A percentile compares a stretch with the other conserved stretches of the same genome.
Evolutionary conservation across 441 rosid species (phyloP).

Genomic region (Adansonia madagascariensis): DNA sequence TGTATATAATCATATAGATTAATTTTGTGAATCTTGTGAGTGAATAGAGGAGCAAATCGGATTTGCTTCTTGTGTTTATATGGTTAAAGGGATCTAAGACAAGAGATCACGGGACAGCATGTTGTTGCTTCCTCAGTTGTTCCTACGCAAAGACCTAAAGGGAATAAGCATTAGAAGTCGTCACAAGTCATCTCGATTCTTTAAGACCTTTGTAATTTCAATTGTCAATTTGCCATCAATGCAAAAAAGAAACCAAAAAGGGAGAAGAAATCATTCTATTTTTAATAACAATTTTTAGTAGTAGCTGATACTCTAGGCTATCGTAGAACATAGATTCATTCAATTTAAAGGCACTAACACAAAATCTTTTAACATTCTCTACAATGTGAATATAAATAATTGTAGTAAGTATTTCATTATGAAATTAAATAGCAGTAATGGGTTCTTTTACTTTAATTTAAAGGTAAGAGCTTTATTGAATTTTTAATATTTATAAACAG

Average conservation of each 20-base stretch:
- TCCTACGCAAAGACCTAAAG: background rate
- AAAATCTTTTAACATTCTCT: background rate
- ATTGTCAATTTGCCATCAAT: background rate
- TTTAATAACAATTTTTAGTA: too few relatives aligned
- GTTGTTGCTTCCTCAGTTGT: background rate
- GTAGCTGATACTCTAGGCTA: too few relatives aligned
- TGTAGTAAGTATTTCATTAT: background rate
- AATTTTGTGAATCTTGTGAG: slow-evolving; percentile 16
- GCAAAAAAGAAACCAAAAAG: too few relatives aligned
- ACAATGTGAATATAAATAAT: background rate
- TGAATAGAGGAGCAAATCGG: slow-evolving; percentile 13
- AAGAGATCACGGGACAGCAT: slow-evolving; percentile 25
- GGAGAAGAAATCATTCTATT: too few relatives aligned
- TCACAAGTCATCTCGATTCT: slow-evolving; percentile 9
- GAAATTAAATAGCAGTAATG: background rate
- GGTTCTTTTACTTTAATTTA: background rate
- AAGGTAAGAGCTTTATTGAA: too few relatives aligned
- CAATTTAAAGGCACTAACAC: background rate
- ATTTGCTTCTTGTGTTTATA: background rate
- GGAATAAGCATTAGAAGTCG: background rate
- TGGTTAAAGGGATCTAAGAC: slow-evolving; percentile 33
- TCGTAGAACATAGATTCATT: background rate
- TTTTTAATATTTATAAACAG: too few relatives aligned
- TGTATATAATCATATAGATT: too few relatives aligned
- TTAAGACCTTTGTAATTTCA: slow-evolving; percentile 3